These are phyloP conservation scores for Thermochaetoides dissita DNA, from an alignment of 2,329 filamentous ascomycete genomes.

Conservation along the genomic window DNA sequence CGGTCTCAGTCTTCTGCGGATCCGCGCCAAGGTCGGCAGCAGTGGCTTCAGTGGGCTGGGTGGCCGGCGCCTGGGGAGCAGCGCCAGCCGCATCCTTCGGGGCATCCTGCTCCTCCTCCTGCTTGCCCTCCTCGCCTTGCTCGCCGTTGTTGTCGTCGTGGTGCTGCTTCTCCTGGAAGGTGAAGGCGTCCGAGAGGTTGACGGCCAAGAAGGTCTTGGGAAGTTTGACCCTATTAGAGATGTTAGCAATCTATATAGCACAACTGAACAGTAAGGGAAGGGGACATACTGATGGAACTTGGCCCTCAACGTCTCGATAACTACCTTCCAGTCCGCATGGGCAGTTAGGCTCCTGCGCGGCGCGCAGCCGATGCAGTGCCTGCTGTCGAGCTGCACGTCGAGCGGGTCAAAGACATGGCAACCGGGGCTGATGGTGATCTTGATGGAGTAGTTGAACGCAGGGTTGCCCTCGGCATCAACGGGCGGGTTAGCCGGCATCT, in stretches of 20 bases:
- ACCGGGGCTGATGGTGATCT: slow-evolving; percentile 87
- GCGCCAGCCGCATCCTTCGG: background rate
- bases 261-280: background rate
- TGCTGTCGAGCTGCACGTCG: slow-evolving; percentile 89
- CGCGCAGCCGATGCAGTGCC: slow-evolving; percentile 90
- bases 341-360: slow-evolving; percentile 79
- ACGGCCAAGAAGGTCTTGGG: slow-evolving; percentile 53
- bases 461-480: slow-evolving; percentile 43
- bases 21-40: no score
- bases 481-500: slow-evolving; percentile 62
- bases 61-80: background rate
- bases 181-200: slow-evolving; percentile 49
- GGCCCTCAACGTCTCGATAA: slow-evolving; percentile 86
- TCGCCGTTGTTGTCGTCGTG: slow-evolving; percentile 26
- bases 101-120: background rate
- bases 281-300: slow-evolving; percentile 79
- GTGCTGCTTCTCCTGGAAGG: slow-evolving; percentile 39
- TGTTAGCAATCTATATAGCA: background rate
- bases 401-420: slow-evolving; percentile 94
- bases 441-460: slow-evolving; percentile 85
- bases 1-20: no score
- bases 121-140: slow-evolving; percentile 11
- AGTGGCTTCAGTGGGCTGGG: no score
- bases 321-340: slow-evolving; percentile 88
- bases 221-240: slow-evolving; percentile 42